Conservation (phyloP, 306 rosid species). For the Geum urbanum region DNA sequence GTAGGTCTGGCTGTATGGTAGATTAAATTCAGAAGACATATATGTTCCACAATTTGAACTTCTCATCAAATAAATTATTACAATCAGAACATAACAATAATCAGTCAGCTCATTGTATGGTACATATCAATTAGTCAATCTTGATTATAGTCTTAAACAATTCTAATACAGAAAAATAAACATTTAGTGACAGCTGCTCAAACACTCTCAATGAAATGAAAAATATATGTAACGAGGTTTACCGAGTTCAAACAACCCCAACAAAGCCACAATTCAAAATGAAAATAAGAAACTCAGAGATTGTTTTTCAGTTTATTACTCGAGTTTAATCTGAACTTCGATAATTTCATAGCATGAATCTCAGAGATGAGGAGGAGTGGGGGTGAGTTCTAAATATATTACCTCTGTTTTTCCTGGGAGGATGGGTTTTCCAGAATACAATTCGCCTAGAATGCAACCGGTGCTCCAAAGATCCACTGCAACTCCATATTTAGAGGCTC, state of each 20-base stretch:
- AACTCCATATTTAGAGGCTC: slow-evolving; percentile 83
- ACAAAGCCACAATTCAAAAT: neutral
- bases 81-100: neutral
- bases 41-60: neutral
- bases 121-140: neutral
- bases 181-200: too few relatives aligned
- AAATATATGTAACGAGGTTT: neutral
- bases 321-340: neutral
- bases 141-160: neutral
- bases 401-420: slow-evolving; percentile 99
- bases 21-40: too few relatives aligned
- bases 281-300: neutral
- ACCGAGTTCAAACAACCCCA: neutral
- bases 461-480: slow-evolving; percentile 93
- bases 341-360: slow-evolving; percentile 3
- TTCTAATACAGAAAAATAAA: too few relatives aligned
- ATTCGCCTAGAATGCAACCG: slow-evolving; percentile 94
- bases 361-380: neutral
- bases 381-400: slow-evolving; percentile 13
- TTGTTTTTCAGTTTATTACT: neutral
- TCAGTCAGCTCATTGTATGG: neutral
- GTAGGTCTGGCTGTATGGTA: too few relatives aligned
- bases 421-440: slow-evolving; percentile 79
- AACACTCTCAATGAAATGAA: neutral
- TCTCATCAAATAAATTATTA: neutral